Base-by-base conservation (phyloP, 495 filamentous ascomycete genomes). In the Aspergillus saccharolyticus region DNA sequence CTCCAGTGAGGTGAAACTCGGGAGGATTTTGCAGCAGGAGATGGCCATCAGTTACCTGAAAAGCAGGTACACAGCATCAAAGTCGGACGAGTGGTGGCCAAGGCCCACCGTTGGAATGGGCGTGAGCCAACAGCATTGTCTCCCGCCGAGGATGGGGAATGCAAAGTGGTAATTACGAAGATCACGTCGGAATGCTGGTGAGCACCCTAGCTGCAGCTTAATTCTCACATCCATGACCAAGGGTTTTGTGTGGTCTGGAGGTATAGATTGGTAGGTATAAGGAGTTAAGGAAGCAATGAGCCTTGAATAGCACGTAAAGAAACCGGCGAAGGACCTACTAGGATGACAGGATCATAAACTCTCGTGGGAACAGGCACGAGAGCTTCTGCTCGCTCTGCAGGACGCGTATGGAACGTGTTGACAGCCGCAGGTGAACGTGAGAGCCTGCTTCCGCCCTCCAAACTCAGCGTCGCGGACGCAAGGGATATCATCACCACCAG, bases 381-480 rank as follows among this genome's bases (percentile, higher is more conserved):
- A 55, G 54, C 33, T 51, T 55, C 58, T 30, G 56, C 22, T 17
- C 20, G 16, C 58, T 63, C 53, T 66, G 63, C 63, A 66, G 63
- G 55, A 66, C 63, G 63, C 67, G 64, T 67, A 69, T 67, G 70
- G 66, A n/a, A 70, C 58, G 61, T 57, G 59, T 59, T 74, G 69
- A 73, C 72, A 72, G 70, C 50, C 52, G 64, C 54, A 56, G 47
- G 44, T 7, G 72, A 75, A 75, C 72, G 71, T 74, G 72, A 72
- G 66, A 53, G 22, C 42, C 54, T 60, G 46, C 57, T 42, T 58
- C 59, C 53, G 45, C 47, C 16, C 58, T 56, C 47, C 22, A 50
- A 28, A 28, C 22, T 56, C 53, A 22, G 44, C 48, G 33, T 59
- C 53, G 48, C 42, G 45, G 63, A 75, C 60, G 69, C 73, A 77